phyloP scores from a whole-genome alignment of 345 rosid genomes.

The Microthlaspi erraticum region DNA sequence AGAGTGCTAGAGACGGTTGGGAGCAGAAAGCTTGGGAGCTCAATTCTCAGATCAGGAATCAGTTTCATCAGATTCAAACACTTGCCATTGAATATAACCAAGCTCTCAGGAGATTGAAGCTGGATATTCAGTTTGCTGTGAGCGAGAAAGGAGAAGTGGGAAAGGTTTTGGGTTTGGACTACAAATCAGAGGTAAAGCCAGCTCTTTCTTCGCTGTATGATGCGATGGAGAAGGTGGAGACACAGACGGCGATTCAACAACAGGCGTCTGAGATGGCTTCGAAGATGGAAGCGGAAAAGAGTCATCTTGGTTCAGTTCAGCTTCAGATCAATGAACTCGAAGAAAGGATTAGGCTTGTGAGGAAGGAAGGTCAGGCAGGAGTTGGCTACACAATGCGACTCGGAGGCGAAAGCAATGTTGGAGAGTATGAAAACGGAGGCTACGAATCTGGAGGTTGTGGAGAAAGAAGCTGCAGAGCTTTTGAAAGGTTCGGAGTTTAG shows the following conservation, averaged over 20 bases:
- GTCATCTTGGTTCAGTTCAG: constrained; percentile 48
- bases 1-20: constrained; percentile 63
- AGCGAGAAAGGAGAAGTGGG: constrained; percentile 62
- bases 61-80: constrained; percentile 69
- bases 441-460: constrained; percentile 54
- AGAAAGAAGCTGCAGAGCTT: constrained; percentile 79
- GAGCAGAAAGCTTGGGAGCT: constrained; percentile 90
- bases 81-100: constrained; percentile 80
- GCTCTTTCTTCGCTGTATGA: constrained; percentile 58
- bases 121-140: constrained; percentile 61
- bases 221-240: constrained; percentile 58
- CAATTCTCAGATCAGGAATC: constrained; percentile 51
- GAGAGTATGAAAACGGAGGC: constrained; percentile 61
- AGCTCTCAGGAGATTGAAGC: constrained; percentile 71
- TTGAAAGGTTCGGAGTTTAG: constrained; percentile 52
- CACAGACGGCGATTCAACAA: constrained; percentile 58
- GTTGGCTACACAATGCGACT: constrained; percentile 48
- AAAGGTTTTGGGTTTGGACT: constrained; percentile 83
- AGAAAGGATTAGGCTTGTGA: constrained; percentile 51
- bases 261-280: constrained; percentile 58
- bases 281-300: constrained; percentile 59
- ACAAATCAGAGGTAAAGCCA: constrained; percentile 67
- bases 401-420: constrained; percentile 64
- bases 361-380: constrained; percentile 71
- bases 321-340: constrained; percentile 67